Evolutionary conservation across 2,329 filamentous ascomycete genomes (phyloP).

Genomic region (Rhynchosporium agropyri): DNA sequence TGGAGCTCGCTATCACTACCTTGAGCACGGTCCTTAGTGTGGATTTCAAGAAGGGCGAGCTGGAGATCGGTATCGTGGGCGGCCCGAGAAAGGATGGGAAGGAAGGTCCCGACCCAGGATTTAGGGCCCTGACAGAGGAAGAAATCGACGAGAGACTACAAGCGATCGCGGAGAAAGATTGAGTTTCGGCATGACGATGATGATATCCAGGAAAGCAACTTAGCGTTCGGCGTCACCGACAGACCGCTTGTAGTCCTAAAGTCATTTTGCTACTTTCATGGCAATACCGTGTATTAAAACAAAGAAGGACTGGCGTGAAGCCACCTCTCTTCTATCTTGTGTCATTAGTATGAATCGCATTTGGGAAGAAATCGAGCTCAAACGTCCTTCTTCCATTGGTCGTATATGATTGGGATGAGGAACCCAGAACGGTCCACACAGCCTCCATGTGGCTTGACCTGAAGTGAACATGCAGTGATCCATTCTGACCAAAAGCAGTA

Average conservation of each 20-base stretch:
- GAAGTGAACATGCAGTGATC: conserved; percentile 24
- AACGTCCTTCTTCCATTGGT: conserved; percentile 24
- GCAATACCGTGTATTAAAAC: conserved; percentile 34
- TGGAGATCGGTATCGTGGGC: conserved; percentile 96
- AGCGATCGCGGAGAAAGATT: conserved; percentile 98
- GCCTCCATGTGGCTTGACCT: conserved; percentile 36
- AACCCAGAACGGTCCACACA: conserved; percentile 23
- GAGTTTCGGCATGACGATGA: conserved; percentile 44
- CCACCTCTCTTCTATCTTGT: conserved; percentile 33
- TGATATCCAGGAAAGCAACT: conserved; percentile 32
- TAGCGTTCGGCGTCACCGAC: conserved; percentile 37
- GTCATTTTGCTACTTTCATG: conserved; percentile 22
- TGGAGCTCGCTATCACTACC: conserved; percentile 93
- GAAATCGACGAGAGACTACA: conserved; percentile 98
- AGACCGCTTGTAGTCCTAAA: conserved; percentile 23
- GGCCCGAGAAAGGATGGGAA: conserved; percentile 80
- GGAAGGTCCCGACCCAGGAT: conserved; percentile 76
- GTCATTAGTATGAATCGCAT: conserved; percentile 32
- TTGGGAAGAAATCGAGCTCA: conserved; percentile 19
- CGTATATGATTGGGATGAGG: conserved; percentile 19
- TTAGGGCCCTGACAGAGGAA: conserved; percentile 90
- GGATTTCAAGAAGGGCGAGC: conserved; percentile 99
- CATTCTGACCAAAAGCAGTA: conserved; percentile 28
- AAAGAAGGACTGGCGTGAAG: conserved; percentile 28
- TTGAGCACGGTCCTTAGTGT: conserved; percentile 96